Conservation (phyloP, 2,329 filamentous ascomycete species). For the Xylariaceae sp. region DNA sequence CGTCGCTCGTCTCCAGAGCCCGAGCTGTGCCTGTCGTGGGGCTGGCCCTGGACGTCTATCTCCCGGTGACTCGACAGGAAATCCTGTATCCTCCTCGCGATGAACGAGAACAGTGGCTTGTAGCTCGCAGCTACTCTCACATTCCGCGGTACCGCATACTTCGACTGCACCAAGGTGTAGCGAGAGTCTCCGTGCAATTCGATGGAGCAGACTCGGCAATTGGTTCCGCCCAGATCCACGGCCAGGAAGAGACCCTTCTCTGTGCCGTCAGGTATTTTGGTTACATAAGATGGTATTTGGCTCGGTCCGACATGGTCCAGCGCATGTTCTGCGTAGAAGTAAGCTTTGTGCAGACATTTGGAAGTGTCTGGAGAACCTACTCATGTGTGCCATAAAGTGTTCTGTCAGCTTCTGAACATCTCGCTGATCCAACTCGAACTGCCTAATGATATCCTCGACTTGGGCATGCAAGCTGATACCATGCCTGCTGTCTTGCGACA, state of each 20-base stretch:
- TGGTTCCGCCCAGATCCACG: conserved; percentile 28
- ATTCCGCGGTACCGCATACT: conserved; percentile 15
- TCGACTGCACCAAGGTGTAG: conserved; percentile 61
- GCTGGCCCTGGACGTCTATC: conserved; percentile 2
- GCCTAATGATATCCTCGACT: conserved; percentile 4
- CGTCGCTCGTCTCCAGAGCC: conserved; percentile 3
- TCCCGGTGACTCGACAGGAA: conserved; percentile 57
- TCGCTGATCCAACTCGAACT: conserved; percentile 5
- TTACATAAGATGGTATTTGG: conserved; percentile 75
- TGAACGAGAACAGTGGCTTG: conserved; percentile 63
- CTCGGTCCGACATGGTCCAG: conserved; percentile 55
- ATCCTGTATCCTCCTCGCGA: conserved; percentile 63
- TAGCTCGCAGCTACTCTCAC: conserved; percentile 17
- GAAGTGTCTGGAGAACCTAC: conserved; percentile 4
- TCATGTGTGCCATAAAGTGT: conserved; percentile 14
- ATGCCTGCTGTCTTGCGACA: conserved; percentile 1
- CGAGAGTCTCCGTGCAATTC: conserved; percentile 50
- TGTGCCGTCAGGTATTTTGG: conserved; percentile 66
- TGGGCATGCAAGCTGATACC: conserved; percentile 1
- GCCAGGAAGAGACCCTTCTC: conserved; percentile 50
- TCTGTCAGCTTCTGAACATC: conserved; percentile 9
- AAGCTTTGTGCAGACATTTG: background rate
- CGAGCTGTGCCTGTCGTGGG: too few relatives aligned
- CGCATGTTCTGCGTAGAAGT: conserved; percentile 29
- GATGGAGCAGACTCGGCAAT: conserved; percentile 26